These are phyloP conservation scores for Areca catechu DNA, from an alignment of 176 grass and related monocot species.

Conservation along the genomic window DNA sequence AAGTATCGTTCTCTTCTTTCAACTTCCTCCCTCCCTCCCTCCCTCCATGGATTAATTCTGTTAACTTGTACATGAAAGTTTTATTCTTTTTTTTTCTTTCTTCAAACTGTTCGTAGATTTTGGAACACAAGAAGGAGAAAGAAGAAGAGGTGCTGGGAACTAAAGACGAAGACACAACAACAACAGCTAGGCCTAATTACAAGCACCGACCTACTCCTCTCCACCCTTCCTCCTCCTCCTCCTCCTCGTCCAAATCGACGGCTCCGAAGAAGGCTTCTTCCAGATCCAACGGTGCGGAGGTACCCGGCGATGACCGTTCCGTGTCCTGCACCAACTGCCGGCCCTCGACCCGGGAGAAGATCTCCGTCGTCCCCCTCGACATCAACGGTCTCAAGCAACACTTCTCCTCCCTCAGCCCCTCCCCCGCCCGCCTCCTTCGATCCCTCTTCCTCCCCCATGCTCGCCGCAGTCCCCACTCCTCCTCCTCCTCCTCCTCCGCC, in stretches of 20 bases:
- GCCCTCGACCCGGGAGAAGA: constrained; percentile 27
- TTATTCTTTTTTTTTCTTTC: background rate
- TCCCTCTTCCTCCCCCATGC: constrained; percentile 53
- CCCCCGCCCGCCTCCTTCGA: constrained; percentile 40
- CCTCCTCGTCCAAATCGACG: background rate
- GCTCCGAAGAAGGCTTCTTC: too few relatives aligned
- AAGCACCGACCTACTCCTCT: constrained; percentile 55
- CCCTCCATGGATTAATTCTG: too few relatives aligned
- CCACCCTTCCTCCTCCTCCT: constrained; percentile 7
- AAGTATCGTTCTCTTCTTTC: background rate
- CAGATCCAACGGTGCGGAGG: background rate
- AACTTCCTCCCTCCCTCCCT: too few relatives aligned
- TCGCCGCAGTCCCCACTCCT: constrained; percentile 25
- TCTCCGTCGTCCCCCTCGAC: constrained; percentile 11
- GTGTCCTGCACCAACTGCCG: constrained; percentile 44
- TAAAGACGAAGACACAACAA: background rate
- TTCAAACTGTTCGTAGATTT: constrained; percentile 22
- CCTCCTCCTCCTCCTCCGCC: constrained; percentile 36
- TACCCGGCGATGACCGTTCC: constrained; percentile 27
- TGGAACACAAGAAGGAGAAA: constrained; percentile 14
- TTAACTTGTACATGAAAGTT: too few relatives aligned
- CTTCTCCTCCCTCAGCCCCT: constrained; percentile 15
- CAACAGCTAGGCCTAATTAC: constrained; percentile 13
- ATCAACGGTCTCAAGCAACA: background rate
- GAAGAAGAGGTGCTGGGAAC: too few relatives aligned